A percentile compares a stretch with the other conserved stretches of the same genome.
Evolutionary conservation across 2,329 filamentous ascomycete genomes (phyloP).

Genomic region (Mycocentrospora acerina): DNA sequence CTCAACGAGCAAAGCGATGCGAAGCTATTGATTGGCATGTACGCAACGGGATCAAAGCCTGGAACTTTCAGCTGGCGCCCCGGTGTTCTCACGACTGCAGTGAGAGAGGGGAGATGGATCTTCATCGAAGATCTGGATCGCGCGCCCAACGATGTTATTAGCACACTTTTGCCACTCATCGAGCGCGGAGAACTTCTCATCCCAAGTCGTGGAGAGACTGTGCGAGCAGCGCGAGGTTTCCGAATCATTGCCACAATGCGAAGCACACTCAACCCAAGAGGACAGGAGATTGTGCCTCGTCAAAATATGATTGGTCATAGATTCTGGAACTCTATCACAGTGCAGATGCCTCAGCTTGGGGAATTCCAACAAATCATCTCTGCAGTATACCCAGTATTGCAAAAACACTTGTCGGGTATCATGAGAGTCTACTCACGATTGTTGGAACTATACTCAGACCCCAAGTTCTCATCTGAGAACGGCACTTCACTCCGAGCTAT

Average conservation of each 20-base stretch:
- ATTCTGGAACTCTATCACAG: conserved; percentile 78
- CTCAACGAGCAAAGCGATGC: conserved; percentile 98
- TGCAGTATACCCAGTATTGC: conserved; percentile 69
- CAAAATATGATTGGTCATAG: conserved; percentile 74
- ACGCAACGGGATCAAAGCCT: conserved; percentile 83
- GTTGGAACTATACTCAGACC: conserved; percentile 42
- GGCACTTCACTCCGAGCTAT: conserved; percentile 62
- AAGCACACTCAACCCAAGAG: conserved; percentile 64
- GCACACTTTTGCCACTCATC: conserved; percentile 86
- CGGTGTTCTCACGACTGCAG: conserved; percentile 89
- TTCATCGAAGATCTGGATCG: conserved; percentile 95
- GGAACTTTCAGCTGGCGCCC: conserved; percentile 91
- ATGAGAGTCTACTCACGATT: conserved; percentile 58
- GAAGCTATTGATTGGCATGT: conserved; percentile 92
- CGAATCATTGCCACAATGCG: conserved; percentile 90
- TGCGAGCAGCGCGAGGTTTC: conserved; percentile 82
- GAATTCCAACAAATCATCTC: conserved; percentile 77
- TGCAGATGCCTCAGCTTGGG: conserved; percentile 63
- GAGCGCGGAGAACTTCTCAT: conserved; percentile 90
- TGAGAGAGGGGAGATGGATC: conserved; percentile 93
- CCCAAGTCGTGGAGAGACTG: conserved; percentile 81
- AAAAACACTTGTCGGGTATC: conserved; percentile 56
- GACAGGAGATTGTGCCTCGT: conserved; percentile 70
- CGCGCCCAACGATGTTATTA: conserved; percentile 92
- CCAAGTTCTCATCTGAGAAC: conserved; percentile 53